These are phyloP conservation scores for Drechslera avenae DNA, from an alignment of 2,329 filamentous ascomycete genomes.

Conservation along the genomic window DNA sequence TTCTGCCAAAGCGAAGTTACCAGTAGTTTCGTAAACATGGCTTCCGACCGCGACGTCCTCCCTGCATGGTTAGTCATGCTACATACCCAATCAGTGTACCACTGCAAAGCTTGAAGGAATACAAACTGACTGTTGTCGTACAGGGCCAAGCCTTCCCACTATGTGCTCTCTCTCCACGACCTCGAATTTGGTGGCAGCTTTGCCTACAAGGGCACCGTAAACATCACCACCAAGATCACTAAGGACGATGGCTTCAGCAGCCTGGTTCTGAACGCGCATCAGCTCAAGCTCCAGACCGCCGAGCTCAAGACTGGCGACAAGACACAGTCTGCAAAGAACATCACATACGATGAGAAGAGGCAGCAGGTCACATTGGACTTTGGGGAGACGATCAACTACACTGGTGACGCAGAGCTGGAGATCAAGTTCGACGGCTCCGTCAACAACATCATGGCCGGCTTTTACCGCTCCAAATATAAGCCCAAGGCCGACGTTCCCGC, in stretches of 20 bases:
- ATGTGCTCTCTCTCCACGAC: constrained; percentile 79
- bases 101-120: background rate
- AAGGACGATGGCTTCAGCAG: constrained; percentile 67
- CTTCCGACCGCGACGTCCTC: constrained; percentile 54
- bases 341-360: constrained; percentile 80
- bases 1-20: constrained; percentile 41
- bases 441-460: constrained; percentile 87
- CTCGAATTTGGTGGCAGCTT: constrained; percentile 74
- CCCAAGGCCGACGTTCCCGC: constrained; percentile 71
- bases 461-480: constrained; percentile 94
- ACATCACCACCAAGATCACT: constrained; percentile 75
- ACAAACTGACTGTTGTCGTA: constrained; percentile 21
- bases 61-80: constrained; percentile 48
- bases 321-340: constrained; percentile 65
- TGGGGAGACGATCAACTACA: constrained; percentile 69
- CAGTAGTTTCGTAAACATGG: constrained; percentile 48
- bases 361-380: constrained; percentile 85
- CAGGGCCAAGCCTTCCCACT: constrained; percentile 82
- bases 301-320: constrained; percentile 65
- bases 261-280: constrained; percentile 82
- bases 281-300: constrained; percentile 75
- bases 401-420: constrained; percentile 68
- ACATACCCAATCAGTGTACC: background rate
- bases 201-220: constrained; percentile 84
- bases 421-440: constrained; percentile 80